Evolutionary conservation across 2,329 filamentous ascomycete species (phyloP).

Genomic region (Conoideocrella luteorostrata): DNA sequence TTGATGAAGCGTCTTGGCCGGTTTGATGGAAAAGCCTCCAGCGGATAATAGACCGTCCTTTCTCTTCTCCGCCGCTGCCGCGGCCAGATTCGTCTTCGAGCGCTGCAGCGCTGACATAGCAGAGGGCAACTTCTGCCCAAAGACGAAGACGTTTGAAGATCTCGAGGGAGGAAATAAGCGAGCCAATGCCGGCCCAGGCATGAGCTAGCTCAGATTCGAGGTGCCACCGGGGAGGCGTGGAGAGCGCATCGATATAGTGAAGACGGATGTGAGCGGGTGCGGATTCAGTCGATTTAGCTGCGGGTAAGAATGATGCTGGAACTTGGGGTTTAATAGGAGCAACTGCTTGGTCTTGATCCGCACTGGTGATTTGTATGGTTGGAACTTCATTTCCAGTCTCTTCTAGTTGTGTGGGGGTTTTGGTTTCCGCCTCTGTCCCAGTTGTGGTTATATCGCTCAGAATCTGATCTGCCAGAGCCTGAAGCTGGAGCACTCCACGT

Average conservation of each 20-base stretch:
- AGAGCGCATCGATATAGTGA: slow-evolving; percentile 76
- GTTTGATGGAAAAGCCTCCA: slow-evolving; percentile 71
- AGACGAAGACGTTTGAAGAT: slow-evolving; percentile 91
- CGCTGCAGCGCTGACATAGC: slow-evolving; percentile 59
- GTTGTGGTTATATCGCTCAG: slow-evolving; percentile 73
- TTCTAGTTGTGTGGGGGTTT: slow-evolving; percentile 16
- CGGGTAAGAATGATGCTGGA: slow-evolving; percentile 75
- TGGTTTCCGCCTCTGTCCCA: slow-evolving; percentile 20
- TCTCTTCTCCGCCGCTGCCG: slow-evolving; percentile 62
- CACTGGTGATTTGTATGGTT: slow-evolving; percentile 37
- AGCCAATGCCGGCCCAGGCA: slow-evolving; percentile 86
- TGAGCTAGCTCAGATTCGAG: slow-evolving; percentile 88
- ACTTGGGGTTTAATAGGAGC: slow-evolving; percentile 25
- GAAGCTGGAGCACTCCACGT: slow-evolving; percentile 82
- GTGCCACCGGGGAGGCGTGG: slow-evolving; percentile 84
- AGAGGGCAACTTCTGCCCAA: slow-evolving; percentile 92
- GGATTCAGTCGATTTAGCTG: slow-evolving; percentile 66
- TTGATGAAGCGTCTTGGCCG: slow-evolving; percentile 19
- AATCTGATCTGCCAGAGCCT: slow-evolving; percentile 92
- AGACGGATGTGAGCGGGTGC: slow-evolving; percentile 72
- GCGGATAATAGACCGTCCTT: slow-evolving; percentile 69
- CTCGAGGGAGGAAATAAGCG: slow-evolving; percentile 81
- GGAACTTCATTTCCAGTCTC: slow-evolving; percentile 31
- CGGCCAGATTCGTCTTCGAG: slow-evolving; percentile 52
- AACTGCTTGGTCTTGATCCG: slow-evolving; percentile 22